phyloP scores from a whole-genome alignment of 352 stramenopile genomes.

The Globisporangium lucens region DNA sequence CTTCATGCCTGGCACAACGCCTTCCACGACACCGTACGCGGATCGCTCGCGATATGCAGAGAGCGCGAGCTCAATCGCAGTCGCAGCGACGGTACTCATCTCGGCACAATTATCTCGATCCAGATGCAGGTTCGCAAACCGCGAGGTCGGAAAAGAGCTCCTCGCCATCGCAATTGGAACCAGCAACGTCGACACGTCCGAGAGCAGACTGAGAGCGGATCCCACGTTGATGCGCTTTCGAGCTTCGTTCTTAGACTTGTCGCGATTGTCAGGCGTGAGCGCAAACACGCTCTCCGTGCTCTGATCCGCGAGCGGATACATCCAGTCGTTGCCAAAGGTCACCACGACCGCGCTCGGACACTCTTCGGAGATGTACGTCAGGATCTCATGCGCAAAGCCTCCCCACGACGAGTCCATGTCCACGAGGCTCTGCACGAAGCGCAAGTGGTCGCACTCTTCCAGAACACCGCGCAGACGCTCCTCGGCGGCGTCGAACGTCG shows the following conservation, averaged over 20 bases:
- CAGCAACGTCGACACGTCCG: constrained; percentile 53
- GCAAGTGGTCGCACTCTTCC: constrained; percentile 68
- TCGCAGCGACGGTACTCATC: constrained; percentile 35
- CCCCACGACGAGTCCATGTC: constrained; percentile 84
- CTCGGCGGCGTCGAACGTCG: constrained; percentile 58
- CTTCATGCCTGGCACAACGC: constrained; percentile 51
- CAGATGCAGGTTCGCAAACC: constrained; percentile 28
- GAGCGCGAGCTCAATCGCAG: constrained; percentile 48
- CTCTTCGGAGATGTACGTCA: constrained; percentile 73
- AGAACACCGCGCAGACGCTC: constrained; percentile 58
- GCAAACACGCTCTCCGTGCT: constrained; percentile 41
- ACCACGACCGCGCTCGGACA: constrained; percentile 52
- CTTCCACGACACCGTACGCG: constrained; percentile 44
- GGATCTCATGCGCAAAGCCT: constrained; percentile 62
- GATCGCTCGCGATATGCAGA: constrained; percentile 33
- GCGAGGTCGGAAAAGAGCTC: constrained; percentile 24
- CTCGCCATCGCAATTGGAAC: constrained; percentile 50
- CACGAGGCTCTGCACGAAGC: constrained; percentile 61
- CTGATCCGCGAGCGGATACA: constrained; percentile 55
- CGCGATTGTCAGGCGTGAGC: constrained; percentile 29
- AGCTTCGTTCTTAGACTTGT: constrained; percentile 59
- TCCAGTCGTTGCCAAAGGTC: constrained; percentile 72
- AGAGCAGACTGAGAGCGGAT: constrained; percentile 54
- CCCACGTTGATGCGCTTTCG: constrained; percentile 62
- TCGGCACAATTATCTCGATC: constrained; percentile 31